Conservation (phyloP, 805 yeast species). For the Allodekkera sacchari region DNA sequence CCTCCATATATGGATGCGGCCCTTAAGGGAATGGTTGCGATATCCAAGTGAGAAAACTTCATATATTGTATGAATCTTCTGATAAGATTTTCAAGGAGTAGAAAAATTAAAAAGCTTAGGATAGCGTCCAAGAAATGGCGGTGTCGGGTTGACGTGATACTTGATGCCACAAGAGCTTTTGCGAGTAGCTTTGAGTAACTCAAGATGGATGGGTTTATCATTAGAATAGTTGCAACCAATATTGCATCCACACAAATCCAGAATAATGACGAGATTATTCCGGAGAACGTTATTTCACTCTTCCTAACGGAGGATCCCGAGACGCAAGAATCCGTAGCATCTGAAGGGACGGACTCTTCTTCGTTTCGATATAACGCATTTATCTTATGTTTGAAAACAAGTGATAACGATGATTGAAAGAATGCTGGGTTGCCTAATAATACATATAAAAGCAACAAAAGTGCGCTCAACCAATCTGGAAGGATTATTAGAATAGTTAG, state of each 20-base stretch:
- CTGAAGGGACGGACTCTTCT: too few species aligned
- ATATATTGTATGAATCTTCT: slow-evolving; percentile 6
- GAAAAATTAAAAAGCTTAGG: slow-evolving; percentile 14
- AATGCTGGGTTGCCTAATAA: slow-evolving; percentile 19
- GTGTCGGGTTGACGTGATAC: slow-evolving; percentile 21
- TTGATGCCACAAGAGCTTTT: slow-evolving; percentile 27
- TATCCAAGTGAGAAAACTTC: background rate
- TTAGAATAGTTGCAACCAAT: slow-evolving; percentile 11
- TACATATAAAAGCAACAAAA: slow-evolving; percentile 13
- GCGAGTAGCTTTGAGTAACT: slow-evolving; percentile 22
- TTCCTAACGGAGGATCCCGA: background rate
- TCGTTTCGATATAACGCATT: slow-evolving; percentile 10
- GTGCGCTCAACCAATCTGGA: slow-evolving; percentile 21
- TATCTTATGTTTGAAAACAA: slow-evolving; percentile 18
- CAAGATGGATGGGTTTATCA: slow-evolving; percentile 16
- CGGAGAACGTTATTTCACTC: slow-evolving; percentile 4
- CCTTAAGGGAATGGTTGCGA: background rate
- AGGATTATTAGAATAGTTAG: slow-evolving; percentile 18
- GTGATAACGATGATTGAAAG: slow-evolving; percentile 19
- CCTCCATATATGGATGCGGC: background rate
- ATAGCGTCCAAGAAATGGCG: slow-evolving; percentile 23
- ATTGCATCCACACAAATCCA: slow-evolving; percentile 12
- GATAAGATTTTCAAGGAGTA: slow-evolving; percentile 11
- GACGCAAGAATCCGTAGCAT: too few species aligned
- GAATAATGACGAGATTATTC: slow-evolving; percentile 8